Evolutionary conservation across 2,329 filamentous ascomycete species (phyloP).

Genomic region (Hypoxylon sp.): DNA sequence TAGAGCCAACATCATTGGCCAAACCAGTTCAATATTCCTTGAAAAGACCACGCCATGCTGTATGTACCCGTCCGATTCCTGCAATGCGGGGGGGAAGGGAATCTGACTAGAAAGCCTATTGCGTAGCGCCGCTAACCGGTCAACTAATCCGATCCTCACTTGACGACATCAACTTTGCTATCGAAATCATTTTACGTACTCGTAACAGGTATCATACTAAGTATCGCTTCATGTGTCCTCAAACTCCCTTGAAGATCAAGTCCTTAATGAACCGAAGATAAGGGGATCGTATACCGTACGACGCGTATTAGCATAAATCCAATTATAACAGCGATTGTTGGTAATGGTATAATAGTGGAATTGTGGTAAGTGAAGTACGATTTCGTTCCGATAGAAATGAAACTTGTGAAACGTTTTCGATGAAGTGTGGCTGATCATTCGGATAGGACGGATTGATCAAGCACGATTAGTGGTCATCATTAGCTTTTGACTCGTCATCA

Average conservation of each 20-base stretch:
- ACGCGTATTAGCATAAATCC: neutral
- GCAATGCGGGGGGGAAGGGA: slow-evolving; percentile 32
- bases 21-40: slow-evolving; percentile 30
- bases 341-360: neutral
- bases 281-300: slow-evolving; percentile 1
- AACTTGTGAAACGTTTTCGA: slow-evolving; percentile 15
- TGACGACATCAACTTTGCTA: slow-evolving; percentile 31
- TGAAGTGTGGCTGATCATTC: slow-evolving; percentile 26
- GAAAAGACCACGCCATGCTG: slow-evolving; percentile 2
- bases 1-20: slow-evolving; percentile 2
- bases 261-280: neutral
- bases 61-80: slow-evolving; percentile 6
- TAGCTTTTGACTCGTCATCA: slow-evolving; percentile 33
- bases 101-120: slow-evolving; percentile 2
- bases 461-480: slow-evolving; percentile 18
- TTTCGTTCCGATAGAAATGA: slow-evolving; percentile 20
- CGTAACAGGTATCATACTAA: neutral
- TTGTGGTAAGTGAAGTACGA: slow-evolving; percentile 5
- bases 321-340: neutral
- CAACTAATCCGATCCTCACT: slow-evolving; percentile 28
- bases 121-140: slow-evolving; percentile 5
- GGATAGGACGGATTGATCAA: slow-evolving; percentile 33
- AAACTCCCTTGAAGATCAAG: neutral
- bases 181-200: slow-evolving; percentile 4
- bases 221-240: neutral